Evolutionary conservation across 257 asterid species (phyloP).

Genomic region (Penstemon eatonii): DNA sequence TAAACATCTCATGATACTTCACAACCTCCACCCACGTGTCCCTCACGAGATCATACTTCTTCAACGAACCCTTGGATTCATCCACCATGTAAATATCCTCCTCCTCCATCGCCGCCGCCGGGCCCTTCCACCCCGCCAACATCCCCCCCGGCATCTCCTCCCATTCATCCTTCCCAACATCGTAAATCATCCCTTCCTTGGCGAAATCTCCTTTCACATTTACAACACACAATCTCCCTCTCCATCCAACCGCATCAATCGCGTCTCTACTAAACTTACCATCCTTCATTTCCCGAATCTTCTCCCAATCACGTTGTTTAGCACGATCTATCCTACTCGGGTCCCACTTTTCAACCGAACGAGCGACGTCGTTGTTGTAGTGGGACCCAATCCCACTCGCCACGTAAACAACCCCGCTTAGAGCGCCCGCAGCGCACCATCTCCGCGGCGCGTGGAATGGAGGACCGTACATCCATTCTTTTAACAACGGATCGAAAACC

Average conservation of each 20-base stretch:
- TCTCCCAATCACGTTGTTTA: slow-evolving; percentile 56
- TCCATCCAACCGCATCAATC: slow-evolving; percentile 81
- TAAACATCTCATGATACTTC: slow-evolving; percentile 35
- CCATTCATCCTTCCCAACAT: slow-evolving; percentile 50
- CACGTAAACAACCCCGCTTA: slow-evolving; percentile 44
- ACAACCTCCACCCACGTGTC: slow-evolving; percentile 60
- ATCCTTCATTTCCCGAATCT: slow-evolving; percentile 49
- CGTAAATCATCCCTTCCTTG: slow-evolving; percentile 66
- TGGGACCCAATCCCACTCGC: slow-evolving; percentile 85
- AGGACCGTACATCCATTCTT: slow-evolving; percentile 60
- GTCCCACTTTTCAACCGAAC: slow-evolving; percentile 76
- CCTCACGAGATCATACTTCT: slow-evolving; percentile 41
- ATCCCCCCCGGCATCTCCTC: slow-evolving; percentile 83
- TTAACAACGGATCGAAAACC: slow-evolving; percentile 43
- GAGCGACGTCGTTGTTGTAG: slow-evolving; percentile 52
- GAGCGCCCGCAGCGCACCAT: slow-evolving; percentile 77
- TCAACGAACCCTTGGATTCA: slow-evolving; percentile 59
- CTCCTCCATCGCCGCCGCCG: slow-evolving; percentile 78
- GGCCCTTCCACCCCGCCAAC: slow-evolving; percentile 80
- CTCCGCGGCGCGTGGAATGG: slow-evolving; percentile 58
- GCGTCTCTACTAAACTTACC: slow-evolving; percentile 83
- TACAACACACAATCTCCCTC: slow-evolving; percentile 80
- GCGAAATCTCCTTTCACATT: slow-evolving; percentile 70
- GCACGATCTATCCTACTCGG: background rate
- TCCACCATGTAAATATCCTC: slow-evolving; percentile 64